Base-by-base conservation (phyloP, 495 filamentous ascomycete genomes). In the Glonium stellatum region DNA sequence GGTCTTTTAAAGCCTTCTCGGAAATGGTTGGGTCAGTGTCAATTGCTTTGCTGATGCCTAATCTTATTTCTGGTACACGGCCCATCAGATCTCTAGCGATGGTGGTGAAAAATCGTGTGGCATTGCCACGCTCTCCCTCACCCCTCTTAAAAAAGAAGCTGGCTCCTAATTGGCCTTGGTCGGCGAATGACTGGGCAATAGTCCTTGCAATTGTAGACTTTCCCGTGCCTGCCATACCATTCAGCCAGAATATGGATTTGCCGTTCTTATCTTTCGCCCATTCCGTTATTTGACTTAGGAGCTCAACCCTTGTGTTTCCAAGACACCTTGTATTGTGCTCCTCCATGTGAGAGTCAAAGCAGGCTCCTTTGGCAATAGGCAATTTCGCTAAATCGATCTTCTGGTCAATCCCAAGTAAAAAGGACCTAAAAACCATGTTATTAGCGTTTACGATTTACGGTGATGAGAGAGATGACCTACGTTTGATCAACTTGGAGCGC, bases 201-300 rank as follows among this genome's bases (percentile, higher is more conserved):
- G 70, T 67, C 1, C 66, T 61, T 13, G 68, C 54, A 48, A 72
- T 56, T 5, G 70, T n/a, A n/a, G n/a, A n/a, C n/a, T n/a, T n/a
- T n/a, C n/a, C n/a, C n/a, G n/a, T n/a, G n/a, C n/a, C n/a, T 72
- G 69, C 69, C 57, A 57, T 61, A 15, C 64, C 71, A 27, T 62
- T 65, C 19, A 75, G 59, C 72, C 69, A 75, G 55, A 71, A 72
- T 58, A 73, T 70, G 36, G 27, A 10, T 46, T 58, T 62, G 39
- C 41, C 21, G n/a, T 34, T 37, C 35, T 22, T 31, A 19, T 48
- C 51, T 23, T 63, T 59, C 2, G 44, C 59, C 68, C 68, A 69
- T 23, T 25, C 21, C 6, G 12, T 21, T 23, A 66, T 66, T 8
- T 62, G n/a, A 23, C 47, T 39, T 9, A 68, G 66, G 0, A 70